phyloP scores from a whole-genome alignment of 257 asterid genomes.

The Solanum chmielewskii region DNA sequence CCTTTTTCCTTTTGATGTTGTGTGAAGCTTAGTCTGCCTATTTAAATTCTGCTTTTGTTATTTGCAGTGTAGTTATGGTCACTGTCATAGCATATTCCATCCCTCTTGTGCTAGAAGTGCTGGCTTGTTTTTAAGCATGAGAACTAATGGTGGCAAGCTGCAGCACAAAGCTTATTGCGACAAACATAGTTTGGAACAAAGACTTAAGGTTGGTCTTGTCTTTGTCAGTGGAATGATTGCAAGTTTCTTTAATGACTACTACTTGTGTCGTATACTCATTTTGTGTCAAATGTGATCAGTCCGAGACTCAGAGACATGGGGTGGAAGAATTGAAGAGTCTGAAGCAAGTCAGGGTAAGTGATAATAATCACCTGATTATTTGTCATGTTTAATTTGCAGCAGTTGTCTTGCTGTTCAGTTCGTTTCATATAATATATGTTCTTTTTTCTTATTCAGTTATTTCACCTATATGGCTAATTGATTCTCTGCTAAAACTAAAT shows the following conservation, averaged over 20 bases:
- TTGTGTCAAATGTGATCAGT: constrained; percentile 29
- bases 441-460: not conserved
- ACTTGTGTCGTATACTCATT: not conserved
- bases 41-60: constrained; percentile 3
- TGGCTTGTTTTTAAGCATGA: constrained; percentile 71
- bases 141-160: constrained; percentile 74
- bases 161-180: constrained; percentile 96
- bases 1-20: not conserved
- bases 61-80: constrained; percentile 90
- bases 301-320: constrained; percentile 66
- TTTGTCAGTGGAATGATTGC: not conserved
- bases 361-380: not conserved
- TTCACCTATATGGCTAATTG: not conserved
- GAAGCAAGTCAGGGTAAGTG: constrained; percentile 88
- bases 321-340: constrained; percentile 81
- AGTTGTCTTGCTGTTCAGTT: not conserved
- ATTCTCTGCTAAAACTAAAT: not conserved
- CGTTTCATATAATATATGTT: not conserved
- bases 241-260: not conserved
- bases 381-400: not conserved
- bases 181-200: constrained; percentile 82
- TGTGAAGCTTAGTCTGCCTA: not conserved
- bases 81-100: constrained; percentile 86
- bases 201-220: constrained; percentile 59
- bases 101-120: constrained; percentile 97